Evolutionary conservation across 169 alveolate species (phyloP), one percentile per base, ranked within the genome.

Genomic region (Eimeria nieschulzi): DNA sequence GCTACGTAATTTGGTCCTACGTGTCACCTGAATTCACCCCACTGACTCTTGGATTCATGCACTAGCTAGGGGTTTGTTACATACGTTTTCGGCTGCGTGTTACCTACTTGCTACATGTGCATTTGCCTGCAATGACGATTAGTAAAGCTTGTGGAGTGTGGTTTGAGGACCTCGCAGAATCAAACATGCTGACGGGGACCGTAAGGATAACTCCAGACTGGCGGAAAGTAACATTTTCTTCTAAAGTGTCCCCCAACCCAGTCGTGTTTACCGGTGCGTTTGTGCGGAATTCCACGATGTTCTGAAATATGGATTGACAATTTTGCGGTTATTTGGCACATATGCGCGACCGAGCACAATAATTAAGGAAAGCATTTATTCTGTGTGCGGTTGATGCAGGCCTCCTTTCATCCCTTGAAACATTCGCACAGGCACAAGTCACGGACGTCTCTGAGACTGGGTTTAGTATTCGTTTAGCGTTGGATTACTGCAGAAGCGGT

Each of bases 401-500:
- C 25, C 76, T 82, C 53, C 75, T 63, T 7, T 7, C n/a, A 39
- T 64, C 66, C 2, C 90, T 82, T 63, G 61, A 25, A 33, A 63
- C 78, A 59, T 82, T 61, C 63, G 90, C 66, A 19, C 56, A 39
- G 39, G 90, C 63, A 39, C 90, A 82, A 82, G 53, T 82, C n/a
- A 63, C 90, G 25, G 90, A 26, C 39, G 90, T 82, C 1, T 63
- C 90, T 54, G 78, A 59, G 46, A 63, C 54, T 59, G 90, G 90
- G 23, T 82, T 82, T n/a, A 13, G 39, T 19, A 82, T 82, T 55
- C 90, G 90, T 76, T 15, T 82, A 82, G 90, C 90, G 9, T 7
- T 39, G 90, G 90, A 82, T 63, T 71, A 61, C 53, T 82, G 90
- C 78, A 82, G 90, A 63, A 25, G 59, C 6, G 90, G 90, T 82